These are phyloP conservation scores for Plectosphaerella sp. DNA, from an alignment of 2,329 filamentous ascomycete species.

Conservation along the genomic window DNA sequence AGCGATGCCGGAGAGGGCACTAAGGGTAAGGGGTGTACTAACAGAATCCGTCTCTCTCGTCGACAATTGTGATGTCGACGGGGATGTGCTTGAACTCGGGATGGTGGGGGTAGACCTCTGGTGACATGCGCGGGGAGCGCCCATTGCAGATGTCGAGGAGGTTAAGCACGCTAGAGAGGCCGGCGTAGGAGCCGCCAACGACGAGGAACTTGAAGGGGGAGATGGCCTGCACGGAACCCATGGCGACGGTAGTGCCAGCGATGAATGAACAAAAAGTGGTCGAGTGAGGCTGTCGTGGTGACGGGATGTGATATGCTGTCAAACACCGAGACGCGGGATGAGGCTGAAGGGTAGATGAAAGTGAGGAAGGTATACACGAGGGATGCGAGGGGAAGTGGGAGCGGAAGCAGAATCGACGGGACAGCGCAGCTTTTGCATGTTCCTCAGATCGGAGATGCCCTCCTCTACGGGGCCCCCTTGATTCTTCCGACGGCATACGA, in stretches of 20 bases:
- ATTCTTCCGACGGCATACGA: neutral
- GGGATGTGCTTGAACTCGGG: slow-evolving; percentile 42
- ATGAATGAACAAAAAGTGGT: neutral
- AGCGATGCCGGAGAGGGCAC: too few relatives aligned
- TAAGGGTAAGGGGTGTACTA: slow-evolving; percentile 23
- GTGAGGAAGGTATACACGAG: neutral
- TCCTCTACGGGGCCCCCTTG: neutral
- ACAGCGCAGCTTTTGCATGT: neutral
- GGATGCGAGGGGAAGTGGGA: neutral
- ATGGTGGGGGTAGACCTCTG: slow-evolving; percentile 31
- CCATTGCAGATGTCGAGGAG: slow-evolving; percentile 62
- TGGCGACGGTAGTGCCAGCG: slow-evolving; percentile 1
- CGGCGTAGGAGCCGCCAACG: slow-evolving; percentile 69
- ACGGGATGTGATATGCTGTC: slow-evolving; percentile 4
- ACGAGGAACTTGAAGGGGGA: slow-evolving; percentile 56
- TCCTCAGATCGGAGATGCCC: neutral
- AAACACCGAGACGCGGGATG: slow-evolving; percentile 1
- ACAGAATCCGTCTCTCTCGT: slow-evolving; percentile 84
- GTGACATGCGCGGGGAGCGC: slow-evolving; percentile 40
- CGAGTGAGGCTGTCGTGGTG: neutral
- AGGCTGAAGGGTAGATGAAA: neutral
- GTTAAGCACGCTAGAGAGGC: slow-evolving; percentile 62
- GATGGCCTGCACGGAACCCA: slow-evolving; percentile 13
- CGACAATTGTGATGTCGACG: slow-evolving; percentile 68
- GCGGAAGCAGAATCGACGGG: neutral